Evolutionary conservation across 306 rosid genomes (phyloP).

Genomic region (Senna tora): DNA sequence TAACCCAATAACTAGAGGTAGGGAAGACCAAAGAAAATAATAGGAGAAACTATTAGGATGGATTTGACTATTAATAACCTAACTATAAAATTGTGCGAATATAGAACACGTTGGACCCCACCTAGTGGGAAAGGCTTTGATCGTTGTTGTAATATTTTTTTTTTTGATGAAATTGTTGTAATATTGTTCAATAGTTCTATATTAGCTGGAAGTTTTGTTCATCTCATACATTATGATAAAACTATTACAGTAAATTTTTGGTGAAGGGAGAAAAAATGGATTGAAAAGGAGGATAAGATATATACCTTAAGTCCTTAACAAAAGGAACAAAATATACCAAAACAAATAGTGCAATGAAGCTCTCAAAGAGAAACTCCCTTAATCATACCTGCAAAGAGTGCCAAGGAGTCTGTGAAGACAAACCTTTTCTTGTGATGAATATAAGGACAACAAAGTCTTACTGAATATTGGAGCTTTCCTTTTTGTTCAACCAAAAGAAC

Average conservation of each 20-base stretch:
- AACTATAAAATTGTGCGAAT: too few relatives aligned
- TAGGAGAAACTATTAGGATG: too few relatives aligned
- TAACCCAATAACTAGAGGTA: too few relatives aligned
- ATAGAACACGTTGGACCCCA: too few relatives aligned
- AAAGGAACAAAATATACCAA: background rate
- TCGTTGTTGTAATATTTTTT: too few relatives aligned
- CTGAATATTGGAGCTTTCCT: conserved; percentile 5
- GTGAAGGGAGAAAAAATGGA: conserved; percentile 1
- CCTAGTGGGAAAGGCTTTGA: too few relatives aligned
- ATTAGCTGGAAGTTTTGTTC: background rate
- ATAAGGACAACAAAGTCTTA: background rate
- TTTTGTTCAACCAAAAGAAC: background rate
- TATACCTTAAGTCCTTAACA: conserved; percentile 7
- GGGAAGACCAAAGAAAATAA: too few relatives aligned
- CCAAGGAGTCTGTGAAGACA: conserved; percentile 15
- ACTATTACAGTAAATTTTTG: conserved; percentile 5
- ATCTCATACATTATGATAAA: background rate
- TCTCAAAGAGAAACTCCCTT: background rate
- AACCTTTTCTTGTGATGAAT: background rate
- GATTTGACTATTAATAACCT: too few relatives aligned
- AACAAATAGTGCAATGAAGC: background rate
- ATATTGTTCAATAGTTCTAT: background rate
- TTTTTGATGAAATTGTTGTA: too few relatives aligned
- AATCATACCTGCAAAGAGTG: background rate
- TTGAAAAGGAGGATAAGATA: conserved; percentile 14